Base-by-base conservation (phyloP, 2,329 filamentous ascomycete genomes). In the Colletotrichum phormii region DNA sequence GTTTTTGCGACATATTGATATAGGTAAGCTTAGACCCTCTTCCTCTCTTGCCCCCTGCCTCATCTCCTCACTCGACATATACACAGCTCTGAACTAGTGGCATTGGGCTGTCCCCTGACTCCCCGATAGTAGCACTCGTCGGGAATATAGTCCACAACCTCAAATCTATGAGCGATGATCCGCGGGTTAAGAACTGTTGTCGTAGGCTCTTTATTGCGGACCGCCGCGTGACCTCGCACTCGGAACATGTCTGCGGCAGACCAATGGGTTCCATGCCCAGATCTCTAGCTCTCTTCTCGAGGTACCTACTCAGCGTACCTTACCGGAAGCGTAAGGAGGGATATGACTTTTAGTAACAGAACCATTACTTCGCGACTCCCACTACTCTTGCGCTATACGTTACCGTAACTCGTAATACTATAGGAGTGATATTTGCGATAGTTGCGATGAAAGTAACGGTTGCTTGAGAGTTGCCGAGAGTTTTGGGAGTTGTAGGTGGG, bases 41-140 rank as follows among this genome's bases (percentile, higher is more conserved):
- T 55, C 49, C 31, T 46, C 33, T 18, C n/a, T 31, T 33, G 65
- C 65, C 24, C 26, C n/a, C 11, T 33, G 49, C 49, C 65, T 62
- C 58, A 68, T 61, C 46, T 46, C 33, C 31, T 68, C 65, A 24
- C 57, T 62, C 22, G 58, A 57, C 58, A 68, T 33, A 68, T 68
- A 18, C 55, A 62, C 46, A 68, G n/a, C 33, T 62, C 65, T 46
- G 31, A 62, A 26, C 57, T 54, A 3, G 57, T 29, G 18, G 64
- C 64, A 54, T 67, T 61, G n/a, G 57, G 37, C 57, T 67, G 64
- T 5, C 13, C 29, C 31, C 29, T 22, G 7, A 15, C 29, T 13
- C n/a, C 29, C 22, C n/a, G n/a, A 29, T 67, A 67, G 42, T 61
- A n/a, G 24, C 31, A n/a, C 3, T 22, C 57, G n/a, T 54, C 57